These are phyloP conservation scores for Moesziomyces globuligerus DNA, from an alignment of 1,284 basidiomycete species.

Conservation along the genomic window DNA sequence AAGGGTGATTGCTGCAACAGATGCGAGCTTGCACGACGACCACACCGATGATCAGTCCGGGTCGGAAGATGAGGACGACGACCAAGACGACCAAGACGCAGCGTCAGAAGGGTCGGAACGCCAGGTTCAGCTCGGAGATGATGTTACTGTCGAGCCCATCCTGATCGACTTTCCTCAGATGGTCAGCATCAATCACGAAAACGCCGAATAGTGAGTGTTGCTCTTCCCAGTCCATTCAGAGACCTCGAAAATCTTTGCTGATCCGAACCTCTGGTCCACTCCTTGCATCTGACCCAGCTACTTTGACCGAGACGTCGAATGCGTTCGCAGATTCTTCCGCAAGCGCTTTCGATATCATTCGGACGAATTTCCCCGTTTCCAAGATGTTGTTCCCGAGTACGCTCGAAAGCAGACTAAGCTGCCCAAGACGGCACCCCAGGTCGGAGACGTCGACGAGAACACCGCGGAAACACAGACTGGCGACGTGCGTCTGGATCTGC, in stretches of 20 bases:
- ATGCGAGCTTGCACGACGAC: conserved; percentile 19
- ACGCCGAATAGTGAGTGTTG: conserved; percentile 87
- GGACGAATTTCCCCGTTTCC: conserved; percentile 76
- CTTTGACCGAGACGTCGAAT: conserved; percentile 97
- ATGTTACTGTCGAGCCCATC: conserved; percentile 79
- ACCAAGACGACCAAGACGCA: conserved; percentile 72
- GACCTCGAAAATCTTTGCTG: no score
- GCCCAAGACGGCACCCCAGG: conserved; percentile 17
- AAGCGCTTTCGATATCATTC: conserved; percentile 93
- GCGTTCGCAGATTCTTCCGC: conserved; percentile 92
- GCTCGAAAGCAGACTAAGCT: conserved; percentile 32
- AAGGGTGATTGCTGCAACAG: conserved; percentile 38
- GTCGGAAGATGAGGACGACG: conserved; percentile 43
- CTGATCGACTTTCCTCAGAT: conserved; percentile 99
- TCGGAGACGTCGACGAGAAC: conserved; percentile 6
- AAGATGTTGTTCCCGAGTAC: conserved; percentile 48
- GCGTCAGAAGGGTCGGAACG: conserved; percentile 69
- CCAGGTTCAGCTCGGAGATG: conserved; percentile 81
- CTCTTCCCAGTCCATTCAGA: background rate
- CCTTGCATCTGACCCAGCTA: conserved; percentile 74
- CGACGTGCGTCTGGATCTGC: conserved; percentile 51
- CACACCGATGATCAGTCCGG: conserved; percentile 18
- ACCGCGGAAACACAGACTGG: background rate
- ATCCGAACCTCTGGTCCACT: conserved; percentile 11
- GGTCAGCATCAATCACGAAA: conserved; percentile 95